These are phyloP conservation scores for Zea luxurians DNA, from an alignment of 176 grass and related monocot species.

Conservation along the genomic window DNA sequence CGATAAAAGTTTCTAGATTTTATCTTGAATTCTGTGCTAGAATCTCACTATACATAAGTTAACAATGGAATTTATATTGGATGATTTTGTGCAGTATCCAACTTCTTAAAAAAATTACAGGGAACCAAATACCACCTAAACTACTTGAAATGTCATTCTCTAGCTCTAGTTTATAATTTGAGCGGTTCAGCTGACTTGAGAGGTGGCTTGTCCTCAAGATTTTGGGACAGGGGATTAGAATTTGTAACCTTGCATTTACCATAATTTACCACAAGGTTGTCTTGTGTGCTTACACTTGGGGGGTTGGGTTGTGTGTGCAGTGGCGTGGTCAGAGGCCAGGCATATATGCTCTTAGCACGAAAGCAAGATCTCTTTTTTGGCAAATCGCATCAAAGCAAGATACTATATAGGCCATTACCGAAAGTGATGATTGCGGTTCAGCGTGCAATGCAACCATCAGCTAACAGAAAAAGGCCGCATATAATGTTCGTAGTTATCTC, in stretches of 20 bases:
- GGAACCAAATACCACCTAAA: too few relatives aligned
- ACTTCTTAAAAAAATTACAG: too few relatives aligned
- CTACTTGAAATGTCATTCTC: too few relatives aligned
- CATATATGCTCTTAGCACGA: constrained; percentile 27
- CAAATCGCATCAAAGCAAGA: constrained; percentile 41
- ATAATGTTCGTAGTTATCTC: constrained; percentile 33
- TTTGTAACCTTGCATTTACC: neutral
- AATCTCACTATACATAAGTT: too few relatives aligned
- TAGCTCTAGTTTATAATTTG: too few relatives aligned
- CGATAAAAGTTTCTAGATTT: too few relatives aligned
- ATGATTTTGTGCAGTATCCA: too few relatives aligned
- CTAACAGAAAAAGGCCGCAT: neutral
- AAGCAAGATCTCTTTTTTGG: constrained; percentile 28
- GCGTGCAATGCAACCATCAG: neutral
- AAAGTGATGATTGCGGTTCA: constrained; percentile 21
- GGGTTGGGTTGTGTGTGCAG: neutral
- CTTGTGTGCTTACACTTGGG: neutral
- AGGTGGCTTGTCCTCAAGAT: neutral
- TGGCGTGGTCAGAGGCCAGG: neutral
- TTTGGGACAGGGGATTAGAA: neutral
- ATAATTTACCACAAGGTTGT: neutral
- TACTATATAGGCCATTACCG: constrained; percentile 33
- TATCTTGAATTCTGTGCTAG: too few relatives aligned
- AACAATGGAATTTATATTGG: too few relatives aligned
- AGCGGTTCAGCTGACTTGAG: neutral